These are phyloP conservation scores for Solanum stenotomum DNA, from an alignment of 257 asterid genomes.

Conservation along the genomic window DNA sequence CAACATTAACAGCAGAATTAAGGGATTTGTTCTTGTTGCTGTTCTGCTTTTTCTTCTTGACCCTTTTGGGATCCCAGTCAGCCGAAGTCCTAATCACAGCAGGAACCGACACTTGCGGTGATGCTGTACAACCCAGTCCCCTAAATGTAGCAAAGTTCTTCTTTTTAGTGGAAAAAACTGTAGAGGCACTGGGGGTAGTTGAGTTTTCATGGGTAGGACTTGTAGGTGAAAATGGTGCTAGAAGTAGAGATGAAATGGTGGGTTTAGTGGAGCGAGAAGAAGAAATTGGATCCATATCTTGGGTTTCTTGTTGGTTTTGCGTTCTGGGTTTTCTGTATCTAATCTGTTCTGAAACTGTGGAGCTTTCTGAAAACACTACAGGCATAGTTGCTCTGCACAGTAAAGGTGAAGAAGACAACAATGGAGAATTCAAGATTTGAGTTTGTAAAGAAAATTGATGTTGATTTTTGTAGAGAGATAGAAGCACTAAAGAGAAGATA, in stretches of 20 bases:
- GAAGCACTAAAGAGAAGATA: background rate
- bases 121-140: conserved; percentile 81
- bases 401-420: background rate
- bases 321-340: conserved; percentile 52
- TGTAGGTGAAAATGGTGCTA: conserved; percentile 11
- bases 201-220: conserved; percentile 14
- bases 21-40: background rate
- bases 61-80: conserved; percentile 71
- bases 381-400: conserved; percentile 8
- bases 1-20: background rate
- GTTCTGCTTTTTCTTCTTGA: conserved; percentile 17
- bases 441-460: background rate
- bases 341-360: conserved; percentile 30
- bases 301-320: conserved; percentile 13
- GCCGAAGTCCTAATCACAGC: conserved; percentile 76
- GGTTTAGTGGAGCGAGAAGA: conserved; percentile 45
- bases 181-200: background rate
- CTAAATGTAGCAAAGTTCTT: conserved; percentile 71
- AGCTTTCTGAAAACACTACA: conserved; percentile 20
- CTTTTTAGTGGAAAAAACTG: conserved; percentile 35
- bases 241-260: conserved; percentile 63
- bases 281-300: conserved; percentile 39
- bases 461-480: background rate
- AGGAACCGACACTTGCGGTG: conserved; percentile 88
- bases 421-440: background rate